Evolutionary conservation across 192 early-diverging fungal genomes (phyloP).

Genomic region (Entomortierella beljakovae): DNA sequence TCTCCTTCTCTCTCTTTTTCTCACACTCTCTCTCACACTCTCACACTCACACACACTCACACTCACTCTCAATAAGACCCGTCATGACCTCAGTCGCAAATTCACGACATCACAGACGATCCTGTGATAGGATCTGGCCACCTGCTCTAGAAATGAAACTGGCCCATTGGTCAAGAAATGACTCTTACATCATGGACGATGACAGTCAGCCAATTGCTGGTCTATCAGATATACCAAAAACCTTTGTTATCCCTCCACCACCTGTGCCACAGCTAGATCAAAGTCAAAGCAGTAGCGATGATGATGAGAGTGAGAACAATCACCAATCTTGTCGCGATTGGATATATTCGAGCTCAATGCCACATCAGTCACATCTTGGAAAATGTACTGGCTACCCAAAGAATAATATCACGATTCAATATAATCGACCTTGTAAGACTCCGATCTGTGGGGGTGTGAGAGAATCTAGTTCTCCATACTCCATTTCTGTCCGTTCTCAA

Average conservation of each 20-base stretch:
- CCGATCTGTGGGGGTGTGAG: neutral
- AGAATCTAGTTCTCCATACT: neutral
- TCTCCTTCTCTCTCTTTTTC: neutral
- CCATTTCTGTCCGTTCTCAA: neutral
- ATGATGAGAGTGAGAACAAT: neutral
- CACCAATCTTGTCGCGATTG: neutral
- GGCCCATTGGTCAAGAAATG: conserved; percentile 7
- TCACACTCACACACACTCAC: neutral
- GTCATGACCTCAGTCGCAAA: neutral
- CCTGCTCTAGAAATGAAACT: conserved; percentile 22
- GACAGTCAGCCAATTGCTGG: neutral
- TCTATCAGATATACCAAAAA: neutral
- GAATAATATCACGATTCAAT: neutral
- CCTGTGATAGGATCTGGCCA: conserved; percentile 26
- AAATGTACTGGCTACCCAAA: neutral
- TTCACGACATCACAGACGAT: conserved; percentile 12
- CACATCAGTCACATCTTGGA: neutral
- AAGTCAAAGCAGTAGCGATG: neutral
- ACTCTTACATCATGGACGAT: neutral
- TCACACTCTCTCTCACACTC: neutral
- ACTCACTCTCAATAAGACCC: neutral
- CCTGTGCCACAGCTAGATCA: neutral
- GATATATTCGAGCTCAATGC: neutral
- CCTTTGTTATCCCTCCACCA: neutral
- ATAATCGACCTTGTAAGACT: conserved; percentile 4